Conservation (phyloP, 169 alveolate genomes). For the Amoebophrya sp. region DNA sequence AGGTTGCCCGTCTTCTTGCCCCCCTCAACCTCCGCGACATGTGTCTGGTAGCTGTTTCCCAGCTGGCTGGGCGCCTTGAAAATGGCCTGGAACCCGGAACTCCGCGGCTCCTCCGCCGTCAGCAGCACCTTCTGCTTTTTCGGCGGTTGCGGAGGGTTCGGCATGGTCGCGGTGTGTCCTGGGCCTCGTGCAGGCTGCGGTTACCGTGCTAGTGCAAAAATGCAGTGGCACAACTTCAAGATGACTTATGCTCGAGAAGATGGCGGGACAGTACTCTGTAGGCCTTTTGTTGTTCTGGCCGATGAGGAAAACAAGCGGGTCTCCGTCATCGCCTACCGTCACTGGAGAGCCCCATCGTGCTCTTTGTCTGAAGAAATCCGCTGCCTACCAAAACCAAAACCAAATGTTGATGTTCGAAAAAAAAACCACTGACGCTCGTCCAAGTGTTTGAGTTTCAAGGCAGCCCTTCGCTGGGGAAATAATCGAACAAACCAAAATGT, state of each 20-base stretch:
- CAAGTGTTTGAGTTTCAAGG: too few species aligned
- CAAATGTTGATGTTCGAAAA: too few species aligned
- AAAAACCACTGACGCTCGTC: too few species aligned
- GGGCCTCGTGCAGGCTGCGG: neutral
- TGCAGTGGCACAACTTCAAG: neutral
- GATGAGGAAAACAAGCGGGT: neutral
- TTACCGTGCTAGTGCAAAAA: neutral
- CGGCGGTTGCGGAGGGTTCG: neutral
- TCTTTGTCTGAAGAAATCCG: too few species aligned
- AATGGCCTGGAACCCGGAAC: neutral
- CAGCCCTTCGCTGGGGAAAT: too few species aligned
- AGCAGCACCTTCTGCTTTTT: neutral
- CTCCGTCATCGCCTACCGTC: neutral
- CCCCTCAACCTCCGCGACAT: neutral
- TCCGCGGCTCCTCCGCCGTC: neutral
- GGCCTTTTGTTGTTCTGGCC: neutral
- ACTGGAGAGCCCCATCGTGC: too few species aligned
- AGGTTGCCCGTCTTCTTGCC: neutral
- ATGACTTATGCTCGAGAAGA: neutral
- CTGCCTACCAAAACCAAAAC: too few species aligned
- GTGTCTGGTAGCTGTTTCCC: neutral
- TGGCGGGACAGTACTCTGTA: too few species aligned
- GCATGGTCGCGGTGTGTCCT: too few species aligned
- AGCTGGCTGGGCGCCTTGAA: neutral
- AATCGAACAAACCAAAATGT: too few species aligned